Evolutionary conservation across 805 yeast species (phyloP).

Genomic region (Metschnikowia peoriensis): DNA sequence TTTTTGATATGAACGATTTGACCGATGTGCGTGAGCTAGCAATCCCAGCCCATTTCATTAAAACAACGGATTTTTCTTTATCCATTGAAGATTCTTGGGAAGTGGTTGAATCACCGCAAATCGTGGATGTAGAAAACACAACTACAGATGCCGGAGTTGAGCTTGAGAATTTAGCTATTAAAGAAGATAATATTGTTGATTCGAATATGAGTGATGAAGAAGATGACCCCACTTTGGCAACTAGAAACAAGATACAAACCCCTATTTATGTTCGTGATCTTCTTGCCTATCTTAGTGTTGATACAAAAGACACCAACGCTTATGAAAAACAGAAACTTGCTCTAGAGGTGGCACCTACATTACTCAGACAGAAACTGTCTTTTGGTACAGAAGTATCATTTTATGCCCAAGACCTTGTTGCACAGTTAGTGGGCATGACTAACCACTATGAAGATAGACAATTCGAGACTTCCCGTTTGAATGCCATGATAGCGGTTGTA

Average conservation of each 20-base stretch:
- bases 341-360: conserved; percentile 49
- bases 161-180: background rate
- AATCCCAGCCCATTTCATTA: background rate
- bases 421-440: conserved; percentile 49
- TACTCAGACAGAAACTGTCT: conserved; percentile 62
- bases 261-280: conserved; percentile 78
- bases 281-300: conserved; percentile 50
- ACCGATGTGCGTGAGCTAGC: conserved; percentile 3
- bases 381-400: conserved; percentile 60
- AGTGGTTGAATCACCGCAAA: conserved; percentile 13
- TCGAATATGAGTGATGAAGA: conserved; percentile 43
- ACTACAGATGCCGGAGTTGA: conserved; percentile 2
- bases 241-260: conserved; percentile 33
- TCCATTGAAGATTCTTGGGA: conserved; percentile 22
- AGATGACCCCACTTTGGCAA: conserved; percentile 45
- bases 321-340: conserved; percentile 52
- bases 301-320: conserved; percentile 44
- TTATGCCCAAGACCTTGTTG: conserved; percentile 54
- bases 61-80: background rate
- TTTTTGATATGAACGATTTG: conserved; percentile 29
- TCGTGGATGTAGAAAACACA: conserved; percentile 10
- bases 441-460: conserved; percentile 55
- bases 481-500: conserved; percentile 62
- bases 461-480: conserved; percentile 67
- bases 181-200: conserved; percentile 10